A percentile compares a stretch with the other conserved stretches of the same genome.
Evolutionary conservation across 176 grass and related monocot genomes (phyloP).

Genomic region (Leersia perrieri): DNA sequence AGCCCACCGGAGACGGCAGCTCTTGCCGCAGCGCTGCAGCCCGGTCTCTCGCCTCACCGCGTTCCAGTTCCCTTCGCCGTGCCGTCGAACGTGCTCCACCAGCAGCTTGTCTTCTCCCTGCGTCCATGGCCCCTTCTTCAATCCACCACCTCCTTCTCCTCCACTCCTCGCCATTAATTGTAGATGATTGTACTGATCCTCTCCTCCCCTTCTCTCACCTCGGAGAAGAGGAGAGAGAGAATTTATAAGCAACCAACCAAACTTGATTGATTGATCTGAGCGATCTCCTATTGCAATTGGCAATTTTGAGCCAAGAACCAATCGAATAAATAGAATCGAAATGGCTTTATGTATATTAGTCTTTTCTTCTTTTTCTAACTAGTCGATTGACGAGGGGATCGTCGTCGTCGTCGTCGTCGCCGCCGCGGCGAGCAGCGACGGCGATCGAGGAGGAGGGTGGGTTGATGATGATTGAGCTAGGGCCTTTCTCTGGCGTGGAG

Average conservation of each 20-base stretch:
- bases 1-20: conserved; percentile 89
- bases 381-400: background rate
- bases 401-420: too few species aligned
- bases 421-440: too few species aligned
- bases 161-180: too few species aligned
- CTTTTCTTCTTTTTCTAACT: background rate
- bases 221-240: conserved; percentile 29
- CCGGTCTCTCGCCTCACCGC: conserved; percentile 72
- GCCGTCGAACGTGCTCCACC: conserved; percentile 66
- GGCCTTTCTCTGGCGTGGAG: conserved; percentile 36
- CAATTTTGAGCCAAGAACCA: background rate
- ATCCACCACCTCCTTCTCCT: background rate
- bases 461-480: background rate
- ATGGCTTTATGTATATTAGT: too few species aligned
- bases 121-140: conserved; percentile 97
- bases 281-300: background rate
- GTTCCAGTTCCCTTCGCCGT: conserved; percentile 92
- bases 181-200: conserved; percentile 26
- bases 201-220: conserved; percentile 39
- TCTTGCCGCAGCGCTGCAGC: conserved; percentile 84
- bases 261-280: too few species aligned
- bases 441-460: background rate
- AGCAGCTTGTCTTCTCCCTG: conserved; percentile 75
- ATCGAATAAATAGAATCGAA: background rate
- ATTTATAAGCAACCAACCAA: too few species aligned